Conservation (phyloP, 116 monocot genomes). For the Cymodocea nodosa region DNA sequence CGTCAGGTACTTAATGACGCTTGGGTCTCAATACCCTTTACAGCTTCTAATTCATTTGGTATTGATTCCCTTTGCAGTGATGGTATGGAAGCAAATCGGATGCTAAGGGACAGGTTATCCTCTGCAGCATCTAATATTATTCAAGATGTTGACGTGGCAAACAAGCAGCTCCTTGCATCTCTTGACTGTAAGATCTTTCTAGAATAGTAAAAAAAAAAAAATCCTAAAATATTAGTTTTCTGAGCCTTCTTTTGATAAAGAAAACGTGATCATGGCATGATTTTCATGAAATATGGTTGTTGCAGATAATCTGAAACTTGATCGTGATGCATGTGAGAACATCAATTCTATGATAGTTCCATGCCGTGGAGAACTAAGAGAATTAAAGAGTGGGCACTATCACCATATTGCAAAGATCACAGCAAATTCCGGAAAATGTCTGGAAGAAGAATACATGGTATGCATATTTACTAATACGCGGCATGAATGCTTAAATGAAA, state of each 20-base stretch:
- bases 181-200: conserved; percentile 48
- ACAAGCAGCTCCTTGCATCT: conserved; percentile 46
- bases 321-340: conserved; percentile 61
- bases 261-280: not conserved
- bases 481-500: too few relatives aligned
- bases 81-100: conserved; percentile 53
- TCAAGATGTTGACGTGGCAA: conserved; percentile 35
- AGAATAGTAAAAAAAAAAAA: too few relatives aligned
- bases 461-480: conserved; percentile 2
- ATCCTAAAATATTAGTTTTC: too few relatives aligned
- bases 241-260: too few relatives aligned
- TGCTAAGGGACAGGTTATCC: conserved; percentile 41
- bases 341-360: conserved; percentile 41
- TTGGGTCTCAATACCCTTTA: not conserved
- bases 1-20: conserved; percentile 22
- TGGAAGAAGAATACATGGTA: conserved; percentile 67
- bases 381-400: conserved; percentile 39
- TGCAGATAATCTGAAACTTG: conserved; percentile 65
- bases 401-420: conserved; percentile 43
- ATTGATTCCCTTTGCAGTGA: conserved; percentile 21
- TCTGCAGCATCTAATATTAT: conserved; percentile 37
- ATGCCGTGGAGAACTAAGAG: conserved; percentile 39
- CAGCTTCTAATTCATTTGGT: not conserved
- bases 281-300: not conserved
- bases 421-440: conserved; percentile 36